Evolutionary conservation across 2,329 filamentous ascomycete genomes (phyloP).

Genomic region (Leptographium flavum): DNA sequence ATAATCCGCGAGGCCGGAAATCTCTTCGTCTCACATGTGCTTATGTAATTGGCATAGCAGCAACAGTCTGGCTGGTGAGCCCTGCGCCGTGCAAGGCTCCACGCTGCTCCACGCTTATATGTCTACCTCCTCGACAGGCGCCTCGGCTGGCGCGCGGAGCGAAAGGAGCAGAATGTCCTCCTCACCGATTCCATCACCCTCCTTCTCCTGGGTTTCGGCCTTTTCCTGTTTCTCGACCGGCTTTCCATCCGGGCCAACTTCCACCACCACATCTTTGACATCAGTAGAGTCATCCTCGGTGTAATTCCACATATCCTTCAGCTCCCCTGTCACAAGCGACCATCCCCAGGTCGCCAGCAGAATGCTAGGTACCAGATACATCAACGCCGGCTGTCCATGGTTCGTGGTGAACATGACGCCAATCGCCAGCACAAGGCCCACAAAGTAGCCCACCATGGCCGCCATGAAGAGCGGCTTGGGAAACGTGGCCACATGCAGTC

Average conservation of each 20-base stretch:
- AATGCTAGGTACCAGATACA: constrained; percentile 86
- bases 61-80: too few relatives aligned
- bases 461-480: constrained; percentile 77
- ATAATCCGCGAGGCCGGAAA: too few relatives aligned
- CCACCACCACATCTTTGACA: constrained; percentile 38
- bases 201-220: constrained; percentile 3
- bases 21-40: too few relatives aligned
- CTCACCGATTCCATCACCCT: not conserved
- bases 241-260: constrained; percentile 34
- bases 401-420: constrained; percentile 62
- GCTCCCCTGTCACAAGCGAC: constrained; percentile 52
- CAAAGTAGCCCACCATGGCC: constrained; percentile 58
- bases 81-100: too few relatives aligned
- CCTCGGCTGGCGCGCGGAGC: constrained; percentile 1
- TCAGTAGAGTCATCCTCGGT: constrained; percentile 56
- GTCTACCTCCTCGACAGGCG: constrained; percentile 1
- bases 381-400: constrained; percentile 75
- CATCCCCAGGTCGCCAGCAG: constrained; percentile 62
- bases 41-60: too few relatives aligned
- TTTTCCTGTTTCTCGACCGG: constrained; percentile 19
- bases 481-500: constrained; percentile 39
- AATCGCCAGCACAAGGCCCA: constrained; percentile 66
- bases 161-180: not conserved
- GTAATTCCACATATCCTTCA: constrained; percentile 65
- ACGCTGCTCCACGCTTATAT: not conserved